Conservation (phyloP, 2,329 filamentous ascomycete genomes). For the Nigrospora oryzae region DNA sequence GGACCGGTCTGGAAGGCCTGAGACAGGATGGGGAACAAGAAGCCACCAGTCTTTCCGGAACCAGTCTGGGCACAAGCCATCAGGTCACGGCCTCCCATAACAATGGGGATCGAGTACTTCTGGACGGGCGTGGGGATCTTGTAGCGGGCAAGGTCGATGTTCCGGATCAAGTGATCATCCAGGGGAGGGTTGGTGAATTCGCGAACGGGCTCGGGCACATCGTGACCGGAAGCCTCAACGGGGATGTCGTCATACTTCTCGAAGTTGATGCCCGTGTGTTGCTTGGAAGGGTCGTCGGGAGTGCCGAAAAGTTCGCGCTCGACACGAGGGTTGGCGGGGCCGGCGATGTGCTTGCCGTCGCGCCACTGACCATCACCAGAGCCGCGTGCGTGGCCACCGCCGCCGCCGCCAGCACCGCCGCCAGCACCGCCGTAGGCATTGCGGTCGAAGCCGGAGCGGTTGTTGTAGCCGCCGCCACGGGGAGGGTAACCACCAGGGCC, state of each 20-base stretch:
- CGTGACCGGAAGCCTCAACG: constrained; percentile 88
- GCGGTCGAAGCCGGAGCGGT: constrained; percentile 44
- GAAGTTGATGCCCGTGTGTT: constrained; percentile 99
- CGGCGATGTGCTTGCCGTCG: constrained; percentile 92
- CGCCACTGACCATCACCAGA: constrained; percentile 95
- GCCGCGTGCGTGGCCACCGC: constrained; percentile 56
- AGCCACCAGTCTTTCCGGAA: constrained; percentile 99
- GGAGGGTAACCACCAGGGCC: constrained; percentile 26
- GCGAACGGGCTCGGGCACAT: constrained; percentile 86
- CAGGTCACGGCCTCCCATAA: constrained; percentile 93
- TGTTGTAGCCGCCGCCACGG: constrained; percentile 16
- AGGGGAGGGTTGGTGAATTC: constrained; percentile 91
- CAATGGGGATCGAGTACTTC: constrained; percentile 98
- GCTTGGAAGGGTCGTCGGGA: constrained; percentile 85
- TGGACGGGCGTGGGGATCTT: constrained; percentile 94
- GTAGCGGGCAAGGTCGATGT: constrained; percentile 92
- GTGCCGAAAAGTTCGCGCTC: constrained; percentile 95
- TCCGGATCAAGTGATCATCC: constrained; percentile 84
- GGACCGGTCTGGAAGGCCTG: constrained; percentile 91
- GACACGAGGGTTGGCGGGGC: constrained; percentile 76
- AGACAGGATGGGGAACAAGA: constrained; percentile 98
- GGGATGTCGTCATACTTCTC: constrained; percentile 99
- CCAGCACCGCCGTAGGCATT: constrained; percentile 51
- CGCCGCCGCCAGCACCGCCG: constrained; percentile 38
- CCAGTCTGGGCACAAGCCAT: constrained; percentile 99